A percentile compares a stretch with the other conserved stretches of the same genome.
Conservation (phyloP, 768 basidiomycete species). For the Candolleomyces efflorescens region DNA sequence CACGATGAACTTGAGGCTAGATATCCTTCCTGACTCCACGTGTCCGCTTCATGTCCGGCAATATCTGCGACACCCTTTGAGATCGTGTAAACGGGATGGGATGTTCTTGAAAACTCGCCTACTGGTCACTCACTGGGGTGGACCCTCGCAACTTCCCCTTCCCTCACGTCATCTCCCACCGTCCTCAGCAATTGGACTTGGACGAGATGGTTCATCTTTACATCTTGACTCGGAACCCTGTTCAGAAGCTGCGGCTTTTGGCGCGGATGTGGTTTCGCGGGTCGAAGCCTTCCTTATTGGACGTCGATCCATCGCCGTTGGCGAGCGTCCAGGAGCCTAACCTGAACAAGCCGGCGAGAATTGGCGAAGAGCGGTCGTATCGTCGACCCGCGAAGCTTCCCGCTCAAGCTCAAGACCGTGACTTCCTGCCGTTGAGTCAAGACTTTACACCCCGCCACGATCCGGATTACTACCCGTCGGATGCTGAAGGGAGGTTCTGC, state of each 20-base stretch:
- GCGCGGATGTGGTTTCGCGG: constrained; percentile 25
- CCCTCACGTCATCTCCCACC: no score
- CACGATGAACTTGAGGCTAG: no score
- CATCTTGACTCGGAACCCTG: constrained; percentile 31
- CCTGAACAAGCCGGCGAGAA: background rate
- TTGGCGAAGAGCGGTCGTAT: constrained; percentile 3
- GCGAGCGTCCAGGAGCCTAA: background rate
- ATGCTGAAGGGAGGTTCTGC: constrained; percentile 45
- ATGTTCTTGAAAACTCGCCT: no score
- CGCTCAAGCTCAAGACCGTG: background rate
- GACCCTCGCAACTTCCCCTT: no score
- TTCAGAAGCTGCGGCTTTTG: constrained; percentile 32
- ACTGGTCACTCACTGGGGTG: no score
- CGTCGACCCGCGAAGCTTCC: background rate
- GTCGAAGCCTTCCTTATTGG: constrained; percentile 25
- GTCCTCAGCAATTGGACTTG: background rate
- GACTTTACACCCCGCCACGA: constrained; percentile 22
- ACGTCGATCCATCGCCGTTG: constrained; percentile 8
- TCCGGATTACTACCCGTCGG: constrained; percentile 29
- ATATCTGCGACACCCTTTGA: no score
- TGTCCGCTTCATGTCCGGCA: no score
- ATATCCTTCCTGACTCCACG: no score
- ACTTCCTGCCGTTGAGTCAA: constrained; percentile 1
- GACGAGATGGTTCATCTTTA: constrained; percentile 35
- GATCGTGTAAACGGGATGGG: no score